Evolutionary conservation across 2,329 filamentous ascomycete species (phyloP), one percentile per base, ranked within the genome.

Genomic region (Polychaeton citri): DNA sequence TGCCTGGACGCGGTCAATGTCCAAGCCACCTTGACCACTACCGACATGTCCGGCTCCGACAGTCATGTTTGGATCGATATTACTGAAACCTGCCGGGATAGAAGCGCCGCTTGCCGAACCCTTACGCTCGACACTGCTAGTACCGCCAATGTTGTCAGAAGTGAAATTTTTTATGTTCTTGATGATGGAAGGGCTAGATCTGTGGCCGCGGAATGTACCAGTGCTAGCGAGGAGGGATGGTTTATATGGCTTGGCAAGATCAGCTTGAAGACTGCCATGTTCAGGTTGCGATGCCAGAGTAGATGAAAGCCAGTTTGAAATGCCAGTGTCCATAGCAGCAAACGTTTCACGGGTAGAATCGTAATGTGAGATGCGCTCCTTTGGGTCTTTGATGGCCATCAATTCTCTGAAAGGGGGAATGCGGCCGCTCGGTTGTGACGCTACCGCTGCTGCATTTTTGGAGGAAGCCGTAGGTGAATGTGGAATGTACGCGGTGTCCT

Each of bases 381-480:
- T 57, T 0, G 76, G 58, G 2, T 72, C 74, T 12, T 72, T 67
- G 34, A 90, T 67, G 6, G 72, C 74, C 48, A 85, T 68, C 41
- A 95, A 93, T 39, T 93, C 81, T 34, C 77, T 74, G 59, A 92
- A 87, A 2, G 71, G 64, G 43, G 71, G 67, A 24, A 72, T 62
- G 32, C 63, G 69, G 37, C 33, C 38, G 33, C 32, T 36, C 13
- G 39, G 33, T 21, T 32, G 30, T 16, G 6, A 12, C 12, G 18
- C 12, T 32, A 12, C 12, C 12, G 30, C 5, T 32, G 15, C 18
- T 5, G 5, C 18, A 13, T 19, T 12, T 12, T 28, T 15, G 5
- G 24, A 28, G 15, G 24, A 4, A 24, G 34, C 30, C 8, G 36
- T 19, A 10, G 39, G 24, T 4, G 36, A 16, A 2, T 31, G 28